phyloP scores from a whole-genome alignment of 768 basidiomycete species.

The Coprinellus micaceus region DNA sequence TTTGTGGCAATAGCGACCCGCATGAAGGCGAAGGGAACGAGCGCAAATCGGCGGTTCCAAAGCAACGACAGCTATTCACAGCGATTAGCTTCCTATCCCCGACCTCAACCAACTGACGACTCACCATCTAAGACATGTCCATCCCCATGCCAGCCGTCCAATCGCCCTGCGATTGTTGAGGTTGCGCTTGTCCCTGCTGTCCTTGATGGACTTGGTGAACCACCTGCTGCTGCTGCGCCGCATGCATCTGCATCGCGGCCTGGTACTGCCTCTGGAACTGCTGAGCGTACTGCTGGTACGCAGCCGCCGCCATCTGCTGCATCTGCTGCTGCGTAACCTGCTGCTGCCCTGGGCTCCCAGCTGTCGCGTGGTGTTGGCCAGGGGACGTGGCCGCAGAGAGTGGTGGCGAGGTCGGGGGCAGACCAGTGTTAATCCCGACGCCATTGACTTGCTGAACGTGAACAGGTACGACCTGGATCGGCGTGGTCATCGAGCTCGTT shows the following conservation, averaged over 20 bases:
- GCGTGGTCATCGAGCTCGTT: constrained; percentile 15
- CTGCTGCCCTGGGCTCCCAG: constrained; percentile 7
- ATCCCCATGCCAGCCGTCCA: background rate
- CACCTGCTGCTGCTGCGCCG: background rate
- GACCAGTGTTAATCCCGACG: constrained; percentile 11
- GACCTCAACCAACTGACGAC: background rate
- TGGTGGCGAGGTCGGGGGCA: constrained; percentile 9
- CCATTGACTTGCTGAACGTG: constrained; percentile 11
- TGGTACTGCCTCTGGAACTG: constrained; percentile 20
- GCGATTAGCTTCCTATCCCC: background rate
- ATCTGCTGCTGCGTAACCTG: constrained; percentile 24
- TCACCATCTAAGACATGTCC: constrained; percentile 1
- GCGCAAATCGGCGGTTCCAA: background rate
- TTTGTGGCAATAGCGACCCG: background rate
- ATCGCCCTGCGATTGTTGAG: background rate
- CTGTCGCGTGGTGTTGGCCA: background rate
- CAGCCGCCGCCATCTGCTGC: constrained; percentile 11
- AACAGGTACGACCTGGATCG: constrained; percentile 11
- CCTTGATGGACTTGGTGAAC: background rate
- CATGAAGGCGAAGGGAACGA: background rate
- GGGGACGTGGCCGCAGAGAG: too few relatives aligned
- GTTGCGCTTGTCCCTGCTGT: background rate
- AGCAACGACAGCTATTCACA: background rate
- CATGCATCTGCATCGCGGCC: constrained; percentile 12
- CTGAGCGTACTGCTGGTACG: constrained; percentile 13